Conservation (phyloP, 441 rosid genomes). For the Arabidopsis hybrid region DNA sequence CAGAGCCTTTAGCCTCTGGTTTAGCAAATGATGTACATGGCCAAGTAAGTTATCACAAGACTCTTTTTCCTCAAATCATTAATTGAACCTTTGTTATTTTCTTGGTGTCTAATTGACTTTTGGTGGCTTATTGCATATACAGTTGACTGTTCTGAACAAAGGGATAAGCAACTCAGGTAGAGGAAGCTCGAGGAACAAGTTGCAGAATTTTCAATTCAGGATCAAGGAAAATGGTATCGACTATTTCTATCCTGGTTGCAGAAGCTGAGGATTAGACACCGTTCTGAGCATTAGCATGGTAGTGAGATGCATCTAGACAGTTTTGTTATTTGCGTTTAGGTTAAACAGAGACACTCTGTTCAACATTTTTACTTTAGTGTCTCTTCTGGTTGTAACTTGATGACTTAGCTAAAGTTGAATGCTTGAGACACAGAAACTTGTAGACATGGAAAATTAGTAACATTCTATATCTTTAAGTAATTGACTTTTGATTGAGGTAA, state of each 20-base stretch:
- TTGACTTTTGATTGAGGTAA: too few relatives aligned
- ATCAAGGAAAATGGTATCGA: conserved; percentile 77
- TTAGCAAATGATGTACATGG: conserved; percentile 94
- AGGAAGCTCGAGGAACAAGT: conserved; percentile 55
- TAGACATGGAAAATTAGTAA: too few relatives aligned
- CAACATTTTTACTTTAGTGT: too few relatives aligned
- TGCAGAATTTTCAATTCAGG: conserved; percentile 80
- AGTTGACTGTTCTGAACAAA: conserved; percentile 71
- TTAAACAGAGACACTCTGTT: too few relatives aligned
- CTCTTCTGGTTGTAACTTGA: too few relatives aligned
- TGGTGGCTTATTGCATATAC: conserved; percentile 34
- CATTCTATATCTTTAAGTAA: too few relatives aligned
- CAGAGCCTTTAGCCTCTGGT: conserved; percentile 89
- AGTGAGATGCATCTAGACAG: neutral
- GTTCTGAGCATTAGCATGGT: neutral
- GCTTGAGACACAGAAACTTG: too few relatives aligned
- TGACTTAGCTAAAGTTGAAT: too few relatives aligned
- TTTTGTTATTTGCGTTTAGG: neutral
- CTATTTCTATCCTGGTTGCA: conserved; percentile 80
- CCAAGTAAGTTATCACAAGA: conserved; percentile 54
- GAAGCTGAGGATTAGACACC: conserved; percentile 40
- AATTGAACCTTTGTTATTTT: neutral
- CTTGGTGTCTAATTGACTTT: neutral
- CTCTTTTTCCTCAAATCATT: neutral
- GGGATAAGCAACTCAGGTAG: conserved; percentile 39